Percentiles rank a stretch among this genome's conserved stretches.
Evolutionary conservation across 1,284 basidiomycete genomes (phyloP).

Genomic region (Wolfiporia cocos): DNA sequence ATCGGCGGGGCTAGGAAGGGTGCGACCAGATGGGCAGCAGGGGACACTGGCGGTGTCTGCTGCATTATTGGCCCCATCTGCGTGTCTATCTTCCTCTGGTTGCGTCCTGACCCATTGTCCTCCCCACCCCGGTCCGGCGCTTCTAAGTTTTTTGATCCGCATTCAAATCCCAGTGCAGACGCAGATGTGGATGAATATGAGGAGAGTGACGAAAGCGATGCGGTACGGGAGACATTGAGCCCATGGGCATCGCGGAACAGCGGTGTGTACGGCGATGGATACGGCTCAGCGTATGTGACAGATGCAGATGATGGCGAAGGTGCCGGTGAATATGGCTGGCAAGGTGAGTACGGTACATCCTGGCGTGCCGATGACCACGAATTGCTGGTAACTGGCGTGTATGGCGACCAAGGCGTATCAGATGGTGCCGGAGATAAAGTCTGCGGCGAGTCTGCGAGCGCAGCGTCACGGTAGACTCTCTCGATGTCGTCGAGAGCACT

Average conservation of each 20-base stretch:
- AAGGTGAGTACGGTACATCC: slow-evolving; percentile 8
- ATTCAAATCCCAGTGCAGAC: no score
- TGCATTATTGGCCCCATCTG: no score
- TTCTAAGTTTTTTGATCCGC: no score
- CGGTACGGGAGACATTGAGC: no score
- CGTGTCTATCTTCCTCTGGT: no score
- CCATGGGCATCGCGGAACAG: slow-evolving; percentile 2
- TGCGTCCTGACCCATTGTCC: no score
- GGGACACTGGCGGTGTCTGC: no score
- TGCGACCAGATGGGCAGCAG: no score
- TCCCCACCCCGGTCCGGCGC: no score
- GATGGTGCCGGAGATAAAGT: not conserved
- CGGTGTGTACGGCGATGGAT: not conserved
- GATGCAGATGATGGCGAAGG: not conserved
- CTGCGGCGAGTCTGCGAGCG: not conserved
- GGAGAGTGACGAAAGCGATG: no score
- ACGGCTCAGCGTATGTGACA: not conserved
- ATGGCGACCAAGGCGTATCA: not conserved
- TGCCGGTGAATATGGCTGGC: slow-evolving; percentile 1
- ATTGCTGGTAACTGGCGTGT: not conserved
- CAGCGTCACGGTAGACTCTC: slow-evolving; percentile 39
- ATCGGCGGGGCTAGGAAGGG: no score
- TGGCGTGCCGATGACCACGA: slow-evolving; percentile 11
- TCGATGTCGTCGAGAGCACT: slow-evolving; percentile 66
- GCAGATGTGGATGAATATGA: no score